Percentiles rank a stretch among this genome's conserved stretches.
These are phyloP conservation scores for Phytophthora pseudosyringae DNA, from an alignment of 352 stramenopile species.

Conservation along the genomic window DNA sequence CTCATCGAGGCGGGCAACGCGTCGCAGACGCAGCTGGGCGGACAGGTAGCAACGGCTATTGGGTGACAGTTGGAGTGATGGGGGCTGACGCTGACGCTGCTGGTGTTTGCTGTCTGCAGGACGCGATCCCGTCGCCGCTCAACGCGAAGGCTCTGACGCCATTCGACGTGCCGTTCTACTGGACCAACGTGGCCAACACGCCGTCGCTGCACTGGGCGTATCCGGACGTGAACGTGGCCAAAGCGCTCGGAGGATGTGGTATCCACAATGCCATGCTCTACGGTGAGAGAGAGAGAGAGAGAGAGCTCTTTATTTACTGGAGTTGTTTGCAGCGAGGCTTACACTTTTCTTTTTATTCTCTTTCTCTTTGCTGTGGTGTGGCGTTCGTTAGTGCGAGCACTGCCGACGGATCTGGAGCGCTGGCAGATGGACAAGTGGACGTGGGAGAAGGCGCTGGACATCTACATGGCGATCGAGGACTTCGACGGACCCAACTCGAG, in stretches of 20 bases:
- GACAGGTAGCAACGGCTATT: constrained; percentile 34
- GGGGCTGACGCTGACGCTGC: background rate
- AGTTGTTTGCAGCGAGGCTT: background rate
- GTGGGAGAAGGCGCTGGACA: constrained; percentile 70
- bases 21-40: constrained; percentile 61
- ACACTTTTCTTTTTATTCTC: too few relatives aligned
- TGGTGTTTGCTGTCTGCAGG: constrained; percentile 23
- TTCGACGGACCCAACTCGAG: constrained; percentile 63
- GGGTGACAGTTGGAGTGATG: constrained; percentile 1
- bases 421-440: constrained; percentile 83
- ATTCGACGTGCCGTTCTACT: constrained; percentile 89
- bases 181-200: constrained; percentile 81
- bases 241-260: constrained; percentile 86
- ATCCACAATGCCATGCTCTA: constrained; percentile 95
- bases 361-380: background rate
- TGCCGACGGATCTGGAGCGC: constrained; percentile 73
- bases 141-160: constrained; percentile 65
- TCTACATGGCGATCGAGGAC: constrained; percentile 82
- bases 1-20: constrained; percentile 71
- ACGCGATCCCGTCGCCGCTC: constrained; percentile 40
- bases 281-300: constrained; percentile 45
- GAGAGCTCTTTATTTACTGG: too few relatives aligned
- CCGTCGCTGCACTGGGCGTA: constrained; percentile 76
- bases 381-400: constrained; percentile 52
- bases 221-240: constrained; percentile 82